A percentile compares a stretch with the other conserved stretches of the same genome.
These are phyloP conservation scores for Peronosclerospora sorghi DNA, from an alignment of 352 stramenopile species.

Conservation along the genomic window DNA sequence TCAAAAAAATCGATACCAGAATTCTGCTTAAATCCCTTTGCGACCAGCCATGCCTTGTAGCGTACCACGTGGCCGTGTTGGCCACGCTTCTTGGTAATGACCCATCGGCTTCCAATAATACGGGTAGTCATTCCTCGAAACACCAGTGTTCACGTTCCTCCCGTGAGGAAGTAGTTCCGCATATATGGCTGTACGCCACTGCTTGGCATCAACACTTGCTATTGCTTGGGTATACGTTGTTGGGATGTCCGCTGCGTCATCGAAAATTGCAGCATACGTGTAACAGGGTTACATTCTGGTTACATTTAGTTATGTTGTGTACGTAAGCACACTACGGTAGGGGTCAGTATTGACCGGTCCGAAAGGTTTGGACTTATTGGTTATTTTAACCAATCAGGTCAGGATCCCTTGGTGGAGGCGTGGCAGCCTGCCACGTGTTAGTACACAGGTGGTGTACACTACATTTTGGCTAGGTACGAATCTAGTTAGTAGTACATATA, in stretches of 20 bases:
- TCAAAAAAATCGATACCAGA: not conserved
- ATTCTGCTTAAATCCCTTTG: not conserved
- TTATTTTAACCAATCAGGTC: no score
- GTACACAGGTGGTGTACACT: no score
- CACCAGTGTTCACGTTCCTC: not conserved
- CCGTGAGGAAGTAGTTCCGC: not conserved
- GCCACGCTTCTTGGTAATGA: not conserved
- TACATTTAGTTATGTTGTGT: no score
- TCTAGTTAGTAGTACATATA: no score
- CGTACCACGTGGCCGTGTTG: not conserved
- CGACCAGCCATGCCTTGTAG: not conserved
- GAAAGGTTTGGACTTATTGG: no score
- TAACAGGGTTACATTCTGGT: no score
- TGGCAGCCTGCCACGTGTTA: no score
- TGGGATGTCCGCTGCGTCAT: not conserved
- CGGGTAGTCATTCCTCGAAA: not conserved
- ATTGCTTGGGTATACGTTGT: not conserved
- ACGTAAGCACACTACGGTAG: no score
- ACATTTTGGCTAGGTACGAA: no score
- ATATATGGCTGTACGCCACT: not conserved
- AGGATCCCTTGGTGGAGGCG: no score
- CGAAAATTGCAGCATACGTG: constrained; percentile 4
- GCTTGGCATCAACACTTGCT: not conserved
- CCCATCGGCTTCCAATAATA: not conserved
- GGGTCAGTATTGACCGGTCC: no score